Base-by-base conservation (phyloP, 257 asterid genomes). In the Salvia splendens region DNA sequence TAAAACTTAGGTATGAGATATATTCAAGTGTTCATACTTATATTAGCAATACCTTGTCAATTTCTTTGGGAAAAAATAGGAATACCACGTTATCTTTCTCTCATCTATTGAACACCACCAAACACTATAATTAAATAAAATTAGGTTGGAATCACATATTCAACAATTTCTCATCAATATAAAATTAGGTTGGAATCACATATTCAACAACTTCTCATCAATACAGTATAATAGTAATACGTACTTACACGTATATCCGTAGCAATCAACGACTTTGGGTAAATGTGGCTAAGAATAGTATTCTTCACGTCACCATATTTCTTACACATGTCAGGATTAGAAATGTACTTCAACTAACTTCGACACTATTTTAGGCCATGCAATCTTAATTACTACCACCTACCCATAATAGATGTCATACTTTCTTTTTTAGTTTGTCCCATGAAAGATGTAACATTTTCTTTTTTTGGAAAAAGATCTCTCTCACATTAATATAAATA, bases 101-200 rank as follows among this genome's bases (percentile, higher is more conserved):
- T 2, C 33, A 58, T 58, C 64, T 58, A 36, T 58, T n/a, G 8
- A 36, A 1, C 48, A 58, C 48, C 64, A 36, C 48, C 64, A 36
- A 58, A 14, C 47, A 14, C 64, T n/a, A 14, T 6, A 58, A 24
- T 24, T 24, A 24, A 24, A 24, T 24, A 24, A 24, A 24, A 24
- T 24, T 24, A 24, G 30, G 30, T 24, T 32, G 48, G 64, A 58
- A 57, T 17, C 20, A 17, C 20, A 17, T 17, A 17, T 17, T 17
- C 20, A 17, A 17, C 20, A 17, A 17, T 17, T 17, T 17, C 20
- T 17, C 20, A 17, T 17, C 20, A 17, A 17, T 17, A 17, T 24
- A 24, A 24, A 24, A 24, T 24, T 24, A 24, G 30, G 30, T 24
- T 32, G 48, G 64, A 58, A 57, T 57, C 46, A 33, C 28, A 20